A percentile compares a stretch with the other conserved stretches of the same genome.
Evolutionary conservation across 2,329 filamentous ascomycete genomes (phyloP).

Genomic region (Xylariaceae sp.): DNA sequence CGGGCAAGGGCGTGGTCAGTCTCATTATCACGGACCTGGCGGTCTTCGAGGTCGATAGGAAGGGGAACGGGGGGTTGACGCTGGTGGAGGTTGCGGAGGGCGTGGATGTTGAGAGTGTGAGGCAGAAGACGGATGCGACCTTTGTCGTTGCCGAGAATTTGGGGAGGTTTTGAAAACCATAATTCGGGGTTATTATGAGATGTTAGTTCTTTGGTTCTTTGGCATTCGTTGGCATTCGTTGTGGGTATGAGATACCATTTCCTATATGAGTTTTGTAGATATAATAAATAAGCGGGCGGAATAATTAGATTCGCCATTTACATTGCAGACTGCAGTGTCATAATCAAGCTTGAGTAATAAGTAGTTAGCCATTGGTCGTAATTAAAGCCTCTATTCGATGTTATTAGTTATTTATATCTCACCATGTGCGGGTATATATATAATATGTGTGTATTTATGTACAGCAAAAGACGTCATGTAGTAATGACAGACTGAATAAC

Average conservation of each 20-base stretch:
- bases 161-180: slow-evolving; percentile 35
- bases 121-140: slow-evolving; percentile 62
- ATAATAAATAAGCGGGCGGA: background rate
- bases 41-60: slow-evolving; percentile 64
- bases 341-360: too few species aligned
- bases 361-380: too few species aligned
- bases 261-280: too few species aligned
- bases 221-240: background rate
- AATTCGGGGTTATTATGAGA: background rate
- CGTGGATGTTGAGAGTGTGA: slow-evolving; percentile 62
- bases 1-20: slow-evolving; percentile 61
- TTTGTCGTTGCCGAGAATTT: slow-evolving; percentile 58
- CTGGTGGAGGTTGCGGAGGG: slow-evolving; percentile 67
- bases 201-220: background rate
- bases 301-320: too few species aligned
- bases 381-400: background rate
- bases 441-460: too few species aligned
- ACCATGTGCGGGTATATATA: too few species aligned
- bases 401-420: background rate
- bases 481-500: too few species aligned
- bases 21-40: slow-evolving; percentile 70
- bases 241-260: too few species aligned
- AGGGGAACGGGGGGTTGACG: slow-evolving; percentile 55
- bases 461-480: too few species aligned
- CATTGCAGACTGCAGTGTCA: too few species aligned